Evolutionary conservation across 257 asterid genomes (phyloP).

Genomic region (Nicotiana paniculata): DNA sequence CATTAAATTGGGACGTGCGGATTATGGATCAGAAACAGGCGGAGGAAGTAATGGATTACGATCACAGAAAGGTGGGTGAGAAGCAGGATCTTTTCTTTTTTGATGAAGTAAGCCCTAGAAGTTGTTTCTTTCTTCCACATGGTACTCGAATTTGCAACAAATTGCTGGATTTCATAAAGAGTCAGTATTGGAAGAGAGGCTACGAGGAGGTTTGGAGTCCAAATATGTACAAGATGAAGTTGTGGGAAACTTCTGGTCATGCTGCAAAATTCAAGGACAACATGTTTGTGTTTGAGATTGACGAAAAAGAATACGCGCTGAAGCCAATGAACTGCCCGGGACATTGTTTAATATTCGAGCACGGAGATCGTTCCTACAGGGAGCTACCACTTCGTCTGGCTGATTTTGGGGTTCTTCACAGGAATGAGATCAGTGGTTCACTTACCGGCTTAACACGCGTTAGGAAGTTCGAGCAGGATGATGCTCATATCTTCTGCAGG

Average conservation of each 20-base stretch:
- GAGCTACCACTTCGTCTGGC: constrained; percentile 92
- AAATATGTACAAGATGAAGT: constrained; percentile 86
- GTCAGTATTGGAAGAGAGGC: constrained; percentile 86
- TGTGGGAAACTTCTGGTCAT: constrained; percentile 98
- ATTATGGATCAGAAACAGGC: constrained; percentile 15
- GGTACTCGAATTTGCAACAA: constrained; percentile 87
- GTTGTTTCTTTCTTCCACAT: constrained; percentile 91
- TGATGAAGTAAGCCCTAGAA: constrained; percentile 91
- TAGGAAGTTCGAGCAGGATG: constrained; percentile 89
- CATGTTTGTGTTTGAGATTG: constrained; percentile 91
- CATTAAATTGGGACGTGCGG: too few relatives aligned
- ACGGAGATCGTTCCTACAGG: constrained; percentile 89
- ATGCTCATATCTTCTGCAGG: constrained; percentile 96
- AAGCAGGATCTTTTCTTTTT: constrained; percentile 96
- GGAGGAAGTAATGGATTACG: constrained; percentile 94
- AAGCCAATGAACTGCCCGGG: constrained; percentile 99
- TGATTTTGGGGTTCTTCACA: constrained; percentile 91
- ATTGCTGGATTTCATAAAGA: constrained; percentile 59
- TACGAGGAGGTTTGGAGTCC: constrained; percentile 92
- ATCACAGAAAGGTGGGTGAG: constrained; percentile 82
- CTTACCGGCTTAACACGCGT: constrained; percentile 92
- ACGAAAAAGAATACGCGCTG: constrained; percentile 87
- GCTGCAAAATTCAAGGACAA: constrained; percentile 95
- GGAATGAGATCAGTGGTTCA: constrained; percentile 97
- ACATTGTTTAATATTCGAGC: constrained; percentile 85